Evolutionary conservation across 2,329 filamentous ascomycete genomes (phyloP), one percentile per base, ranked within the genome.

Genomic region (Aspergillus sp.): DNA sequence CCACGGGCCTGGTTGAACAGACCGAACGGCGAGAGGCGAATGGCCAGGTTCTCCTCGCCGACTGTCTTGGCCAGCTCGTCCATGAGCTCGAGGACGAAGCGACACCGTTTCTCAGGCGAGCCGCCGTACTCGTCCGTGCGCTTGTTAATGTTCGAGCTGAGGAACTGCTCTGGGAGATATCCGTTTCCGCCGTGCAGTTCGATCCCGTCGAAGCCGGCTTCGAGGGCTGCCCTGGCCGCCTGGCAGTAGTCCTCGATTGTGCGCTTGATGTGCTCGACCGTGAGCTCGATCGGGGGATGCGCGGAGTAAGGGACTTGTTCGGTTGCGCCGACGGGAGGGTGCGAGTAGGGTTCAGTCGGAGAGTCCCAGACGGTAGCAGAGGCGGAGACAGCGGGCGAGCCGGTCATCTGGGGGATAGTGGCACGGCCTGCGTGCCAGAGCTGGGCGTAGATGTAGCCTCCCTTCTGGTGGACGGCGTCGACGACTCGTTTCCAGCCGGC

Each of bases 1-100:
- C 80, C 75, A 19, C 79, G 77, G 5, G 79, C 73, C 58, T 83
- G 79, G 55, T 84, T 84, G 64, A 80, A 84, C 3, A 82, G 64
- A 3, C 81, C 80, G 59, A 82, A 81, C 0, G 80, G 80, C 0
- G 75, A 75, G 9, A 82, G 68, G 4, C 80, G 73, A 43, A 82
- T 79, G 3, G 76, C 71, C 31, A 81, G 41, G 44, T 77, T 79
- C 2, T 80, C 73, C 21, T 77, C 68, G 1, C 82, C 82, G 2
- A 84, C 69, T 0, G 74, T 72, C 35, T 72, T 62, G 0, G 77
- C 75, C 15, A 84, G 56, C 53, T 75, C 66, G 35, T 76, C 71
- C 66, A 82, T 81, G n/a, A 86, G 73, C 62, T 85, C 82, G 2
- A 86, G 67, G 1, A 78, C 79, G 63, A 89, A 87, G 4, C 75